These are phyloP conservation scores for Vickermania spadyakhi DNA, from an alignment of 208 protist genomes.

Conservation along the genomic window DNA sequence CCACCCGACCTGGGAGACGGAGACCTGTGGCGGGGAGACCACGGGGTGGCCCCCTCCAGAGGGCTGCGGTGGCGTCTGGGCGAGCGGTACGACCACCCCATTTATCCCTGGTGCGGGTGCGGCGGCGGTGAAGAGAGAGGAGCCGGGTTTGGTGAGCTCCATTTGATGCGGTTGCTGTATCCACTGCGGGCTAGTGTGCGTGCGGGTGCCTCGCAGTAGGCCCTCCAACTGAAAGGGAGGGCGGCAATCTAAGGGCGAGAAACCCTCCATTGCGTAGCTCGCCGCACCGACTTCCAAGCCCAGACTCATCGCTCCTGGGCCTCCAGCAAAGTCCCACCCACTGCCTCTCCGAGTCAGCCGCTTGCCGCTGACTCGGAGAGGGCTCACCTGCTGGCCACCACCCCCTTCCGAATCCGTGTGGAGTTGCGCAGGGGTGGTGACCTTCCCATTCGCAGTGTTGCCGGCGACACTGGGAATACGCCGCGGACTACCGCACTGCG, in stretches of 20 bases:
- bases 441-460: no score
- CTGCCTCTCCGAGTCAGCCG: no score
- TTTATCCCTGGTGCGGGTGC: background rate
- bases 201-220: no score
- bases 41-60: background rate
- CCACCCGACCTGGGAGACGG: no score
- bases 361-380: no score
- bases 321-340: background rate
- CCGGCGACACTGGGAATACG: no score
- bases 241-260: background rate
- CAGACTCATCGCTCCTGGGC: background rate
- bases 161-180: background rate
- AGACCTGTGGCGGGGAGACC: background rate
- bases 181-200: no score
- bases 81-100: background rate
- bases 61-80: background rate
- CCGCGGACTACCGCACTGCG: no score
- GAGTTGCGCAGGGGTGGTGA: no score
- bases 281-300: background rate
- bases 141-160: background rate
- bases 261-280: background rate
- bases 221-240: background rate
- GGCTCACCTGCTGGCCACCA: no score
- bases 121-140: background rate
- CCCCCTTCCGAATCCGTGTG: no score